Percentiles rank a stretch among this genome's conserved stretches.
Conservation (phyloP, 768 basidiomycete genomes). For the Trametes cinnabarina region DNA sequence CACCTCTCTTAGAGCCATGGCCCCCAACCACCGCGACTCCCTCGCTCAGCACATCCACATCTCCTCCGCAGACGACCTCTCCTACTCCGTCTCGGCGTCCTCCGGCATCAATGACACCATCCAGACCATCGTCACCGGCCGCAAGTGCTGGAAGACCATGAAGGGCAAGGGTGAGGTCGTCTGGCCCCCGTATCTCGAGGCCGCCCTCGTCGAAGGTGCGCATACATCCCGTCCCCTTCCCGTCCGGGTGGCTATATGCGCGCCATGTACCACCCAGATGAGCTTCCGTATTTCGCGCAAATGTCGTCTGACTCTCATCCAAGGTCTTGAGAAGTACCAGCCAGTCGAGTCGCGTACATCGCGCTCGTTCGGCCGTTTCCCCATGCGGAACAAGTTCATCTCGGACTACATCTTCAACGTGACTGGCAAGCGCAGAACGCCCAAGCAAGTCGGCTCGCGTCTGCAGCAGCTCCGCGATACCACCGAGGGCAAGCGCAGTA, state of each 20-base stretch:
- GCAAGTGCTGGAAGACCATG: conserved; percentile 65
- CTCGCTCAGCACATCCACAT: conserved; percentile 29
- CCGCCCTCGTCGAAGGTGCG: conserved; percentile 70
- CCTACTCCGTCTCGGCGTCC: conserved; percentile 26
- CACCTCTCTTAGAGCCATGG: conserved; percentile 6
- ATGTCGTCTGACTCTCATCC: background rate
- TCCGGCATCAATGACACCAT: conserved; percentile 29
- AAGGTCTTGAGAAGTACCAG: conserved; percentile 30
- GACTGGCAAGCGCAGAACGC: conserved; percentile 69
- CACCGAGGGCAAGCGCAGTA: conserved; percentile 69
- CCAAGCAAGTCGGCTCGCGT: conserved; percentile 80
- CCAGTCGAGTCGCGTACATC: conserved; percentile 30
- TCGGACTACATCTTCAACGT: conserved; percentile 65
- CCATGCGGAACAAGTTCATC: conserved; percentile 35
- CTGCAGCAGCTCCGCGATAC: conserved; percentile 78
- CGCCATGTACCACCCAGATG: background rate
- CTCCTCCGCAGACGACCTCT: conserved; percentile 31
- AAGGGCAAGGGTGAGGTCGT: conserved; percentile 72
- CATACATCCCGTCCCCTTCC: background rate
- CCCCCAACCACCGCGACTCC: conserved; percentile 20
- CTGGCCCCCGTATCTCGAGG: conserved; percentile 81
- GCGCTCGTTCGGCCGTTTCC: conserved; percentile 29
- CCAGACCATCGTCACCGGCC: conserved; percentile 32
- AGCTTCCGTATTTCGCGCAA: background rate
- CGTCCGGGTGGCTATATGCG: conserved; percentile 3